These are phyloP conservation scores for Vigna trinervia DNA, from an alignment of 306 rosid genomes.

Conservation along the genomic window DNA sequence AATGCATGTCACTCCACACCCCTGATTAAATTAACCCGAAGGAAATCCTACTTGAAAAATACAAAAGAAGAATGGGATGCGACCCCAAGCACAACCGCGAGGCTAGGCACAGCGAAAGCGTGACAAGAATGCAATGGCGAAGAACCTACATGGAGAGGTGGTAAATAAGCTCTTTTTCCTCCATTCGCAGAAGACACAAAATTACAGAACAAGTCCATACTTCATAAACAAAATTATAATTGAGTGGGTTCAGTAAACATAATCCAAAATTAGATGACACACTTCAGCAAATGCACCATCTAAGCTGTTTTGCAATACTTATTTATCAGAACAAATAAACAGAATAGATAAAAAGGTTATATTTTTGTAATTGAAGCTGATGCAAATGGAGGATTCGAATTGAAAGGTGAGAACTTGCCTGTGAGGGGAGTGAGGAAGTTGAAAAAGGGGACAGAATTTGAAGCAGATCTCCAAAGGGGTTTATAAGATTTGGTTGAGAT, in stretches of 20 bases:
- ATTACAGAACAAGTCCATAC: background rate
- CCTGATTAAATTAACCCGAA: too few species aligned
- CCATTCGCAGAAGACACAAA: conserved; percentile 5
- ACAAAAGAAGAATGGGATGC: too few species aligned
- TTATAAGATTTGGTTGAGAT: conserved; percentile 41
- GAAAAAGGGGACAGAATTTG: background rate
- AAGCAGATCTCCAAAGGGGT: conserved; percentile 39
- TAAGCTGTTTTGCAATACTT: conserved; percentile 28
- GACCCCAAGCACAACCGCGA: too few species aligned
- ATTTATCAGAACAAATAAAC: background rate
- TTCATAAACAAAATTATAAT: background rate
- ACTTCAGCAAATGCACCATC: conserved; percentile 15
- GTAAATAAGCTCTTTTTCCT: background rate
- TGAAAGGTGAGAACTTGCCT: conserved; percentile 37
- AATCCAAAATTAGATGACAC: conserved; percentile 11
- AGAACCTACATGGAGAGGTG: too few species aligned
- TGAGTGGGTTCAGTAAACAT: conserved; percentile 14
- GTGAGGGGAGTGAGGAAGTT: background rate
- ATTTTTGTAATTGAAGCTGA: conserved; percentile 23
- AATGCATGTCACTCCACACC: too few species aligned
- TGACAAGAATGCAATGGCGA: too few species aligned
- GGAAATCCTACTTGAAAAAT: too few species aligned
- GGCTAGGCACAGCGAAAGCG: too few species aligned
- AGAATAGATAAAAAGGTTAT: conserved; percentile 17
- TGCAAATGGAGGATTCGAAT: conserved; percentile 13